A percentile compares a stretch with the other conserved stretches of the same genome.
Evolutionary conservation across 805 yeast genomes (phyloP).

Genomic region (Teunomyces funiuensis): DNA sequence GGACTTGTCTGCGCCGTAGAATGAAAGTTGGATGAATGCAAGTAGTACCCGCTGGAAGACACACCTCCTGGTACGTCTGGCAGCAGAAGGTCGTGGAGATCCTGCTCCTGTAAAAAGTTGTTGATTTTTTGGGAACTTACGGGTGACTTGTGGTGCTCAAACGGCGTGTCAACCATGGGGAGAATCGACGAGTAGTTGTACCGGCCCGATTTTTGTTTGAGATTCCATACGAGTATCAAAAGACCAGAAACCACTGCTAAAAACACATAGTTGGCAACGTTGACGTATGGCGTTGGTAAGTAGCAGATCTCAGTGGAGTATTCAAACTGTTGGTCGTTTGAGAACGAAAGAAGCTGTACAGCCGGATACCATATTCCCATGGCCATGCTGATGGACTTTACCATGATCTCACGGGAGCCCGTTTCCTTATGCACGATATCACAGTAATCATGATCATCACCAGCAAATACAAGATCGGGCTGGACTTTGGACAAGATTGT

Average conservation of each 20-base stretch:
- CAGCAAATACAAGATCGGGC: constrained; percentile 24
- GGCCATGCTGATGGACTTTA: constrained; percentile 89
- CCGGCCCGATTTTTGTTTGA: constrained; percentile 26
- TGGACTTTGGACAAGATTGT: constrained; percentile 15
- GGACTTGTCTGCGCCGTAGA: not conserved
- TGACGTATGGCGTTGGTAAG: constrained; percentile 46
- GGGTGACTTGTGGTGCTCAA: constrained; percentile 12
- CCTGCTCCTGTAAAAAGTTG: constrained; percentile 32
- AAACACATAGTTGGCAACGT: constrained; percentile 36
- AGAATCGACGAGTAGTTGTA: constrained; percentile 26
- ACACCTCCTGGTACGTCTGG: not conserved
- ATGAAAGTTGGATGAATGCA: constrained; percentile 8
- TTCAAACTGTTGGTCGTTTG: constrained; percentile 9
- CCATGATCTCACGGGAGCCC: constrained; percentile 62
- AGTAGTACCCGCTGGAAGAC: constrained; percentile 9
- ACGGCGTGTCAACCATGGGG: constrained; percentile 18
- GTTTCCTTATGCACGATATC: constrained; percentile 56
- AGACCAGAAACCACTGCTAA: constrained; percentile 34
- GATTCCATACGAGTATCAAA: constrained; percentile 28
- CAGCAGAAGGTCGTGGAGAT: constrained; percentile 14
- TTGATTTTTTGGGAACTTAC: constrained; percentile 25
- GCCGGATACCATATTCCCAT: constrained; percentile 72
- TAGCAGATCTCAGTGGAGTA: constrained; percentile 46
- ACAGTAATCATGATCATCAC: constrained; percentile 73
- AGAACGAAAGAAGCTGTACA: constrained; percentile 36